These are phyloP conservation scores for Skeletonema marinoi DNA, from an alignment of 108 stramenopile species.

Conservation along the genomic window DNA sequence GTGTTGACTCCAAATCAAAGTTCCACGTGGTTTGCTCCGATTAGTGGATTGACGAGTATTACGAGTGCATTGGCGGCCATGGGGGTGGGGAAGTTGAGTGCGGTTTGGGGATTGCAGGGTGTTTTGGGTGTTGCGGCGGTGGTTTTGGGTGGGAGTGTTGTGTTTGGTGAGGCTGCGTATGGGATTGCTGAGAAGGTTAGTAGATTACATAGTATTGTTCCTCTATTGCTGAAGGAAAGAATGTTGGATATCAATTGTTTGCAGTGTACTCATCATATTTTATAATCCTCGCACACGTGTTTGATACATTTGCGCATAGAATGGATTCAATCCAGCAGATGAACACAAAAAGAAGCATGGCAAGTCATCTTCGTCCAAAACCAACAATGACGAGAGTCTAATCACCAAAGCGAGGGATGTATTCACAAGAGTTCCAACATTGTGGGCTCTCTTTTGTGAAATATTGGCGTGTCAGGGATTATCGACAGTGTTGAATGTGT, in stretches of 20 bases:
- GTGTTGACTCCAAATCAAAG: conserved; percentile 47
- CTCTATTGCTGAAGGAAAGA: not conserved
- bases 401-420: conserved; percentile 58
- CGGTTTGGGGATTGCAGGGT: conserved; percentile 28
- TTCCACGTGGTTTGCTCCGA: conserved; percentile 49
- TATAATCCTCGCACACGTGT: not conserved
- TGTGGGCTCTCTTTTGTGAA: conserved; percentile 82
- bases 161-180: conserved; percentile 41
- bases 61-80: conserved; percentile 43
- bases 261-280: not conserved
- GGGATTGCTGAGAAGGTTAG: conserved; percentile 46
- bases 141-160: conserved; percentile 30
- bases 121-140: conserved; percentile 36
- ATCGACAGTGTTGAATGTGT: conserved; percentile 77
- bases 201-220: not conserved
- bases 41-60: conserved; percentile 54
- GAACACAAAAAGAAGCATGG: conserved; percentile 48
- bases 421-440: conserved; percentile 76
- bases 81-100: conserved; percentile 34
- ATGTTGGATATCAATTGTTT: not conserved
- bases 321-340: conserved; percentile 62
- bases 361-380: conserved; percentile 21
- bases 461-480: conserved; percentile 82
- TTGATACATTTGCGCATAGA: conserved; percentile 5
- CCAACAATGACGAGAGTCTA: conserved; percentile 33